phyloP scores from a whole-genome alignment of 1,139 yeast genomes.

The Taiozyma sp. region DNA sequence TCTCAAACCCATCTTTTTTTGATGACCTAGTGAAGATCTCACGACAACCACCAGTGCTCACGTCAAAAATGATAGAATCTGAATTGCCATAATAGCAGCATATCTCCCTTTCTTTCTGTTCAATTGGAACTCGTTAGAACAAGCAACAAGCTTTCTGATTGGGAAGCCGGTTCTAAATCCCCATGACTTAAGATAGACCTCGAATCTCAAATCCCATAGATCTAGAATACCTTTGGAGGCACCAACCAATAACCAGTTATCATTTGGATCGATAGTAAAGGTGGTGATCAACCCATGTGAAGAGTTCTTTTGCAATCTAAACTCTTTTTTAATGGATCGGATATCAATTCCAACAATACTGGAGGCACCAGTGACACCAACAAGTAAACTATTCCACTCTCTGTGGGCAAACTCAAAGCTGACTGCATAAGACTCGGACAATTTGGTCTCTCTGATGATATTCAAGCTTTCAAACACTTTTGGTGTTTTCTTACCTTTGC shows the following conservation, averaged over 20 bases:
- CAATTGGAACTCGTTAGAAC: conserved; percentile 34
- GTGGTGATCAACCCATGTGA: conserved; percentile 63
- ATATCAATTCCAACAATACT: conserved; percentile 56
- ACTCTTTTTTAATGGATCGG: conserved; percentile 45
- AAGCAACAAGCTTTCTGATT: conserved; percentile 40
- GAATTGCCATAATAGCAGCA: conserved; percentile 50
- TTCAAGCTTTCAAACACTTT: conserved; percentile 29
- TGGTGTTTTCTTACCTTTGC: conserved; percentile 28
- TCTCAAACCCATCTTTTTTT: conserved; percentile 31
- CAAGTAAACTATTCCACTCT: conserved; percentile 31
- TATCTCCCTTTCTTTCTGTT: conserved; percentile 33
- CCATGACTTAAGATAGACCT: conserved; percentile 57
- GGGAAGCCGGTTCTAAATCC: conserved; percentile 44
- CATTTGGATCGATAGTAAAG: conserved; percentile 50
- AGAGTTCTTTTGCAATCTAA: conserved; percentile 46
- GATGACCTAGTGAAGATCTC: conserved; percentile 43
- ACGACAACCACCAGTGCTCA: conserved; percentile 59
- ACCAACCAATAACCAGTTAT: conserved; percentile 67
- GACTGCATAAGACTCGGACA: conserved; percentile 38
- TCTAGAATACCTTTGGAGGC: conserved; percentile 69
- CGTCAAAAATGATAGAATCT: conserved; percentile 74
- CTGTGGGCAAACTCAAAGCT: conserved; percentile 36
- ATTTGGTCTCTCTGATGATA: conserved; percentile 39
- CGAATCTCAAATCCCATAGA: conserved; percentile 77
- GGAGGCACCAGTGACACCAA: conserved; percentile 51